A percentile compares a stretch with the other conserved stretches of the same genome.
phyloP scores from a whole-genome alignment of 768 basidiomycete genomes.

The Kwoniella sp. region DNA sequence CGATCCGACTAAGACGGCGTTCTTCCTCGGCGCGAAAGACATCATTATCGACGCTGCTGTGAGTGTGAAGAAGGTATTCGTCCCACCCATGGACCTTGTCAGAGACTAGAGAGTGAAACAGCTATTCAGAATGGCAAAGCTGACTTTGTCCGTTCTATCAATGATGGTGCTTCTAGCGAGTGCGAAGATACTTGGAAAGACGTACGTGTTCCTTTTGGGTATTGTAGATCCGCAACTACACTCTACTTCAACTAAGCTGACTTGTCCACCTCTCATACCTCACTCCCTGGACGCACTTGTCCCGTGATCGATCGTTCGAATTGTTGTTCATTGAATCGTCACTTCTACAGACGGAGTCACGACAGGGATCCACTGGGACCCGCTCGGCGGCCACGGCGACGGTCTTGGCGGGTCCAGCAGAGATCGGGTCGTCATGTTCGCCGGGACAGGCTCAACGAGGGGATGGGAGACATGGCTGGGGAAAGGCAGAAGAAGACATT shows the following conservation, averaged over 20 bases:
- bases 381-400: conserved; percentile 49
- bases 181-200: conserved; percentile 71
- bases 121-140: background rate
- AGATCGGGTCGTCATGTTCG: conserved; percentile 46
- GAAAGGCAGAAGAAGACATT: conserved; percentile 20
- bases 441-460: conserved; percentile 40
- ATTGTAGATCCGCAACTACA: background rate
- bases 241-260: too few species aligned
- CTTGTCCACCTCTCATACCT: too few species aligned
- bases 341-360: conserved; percentile 61
- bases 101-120: background rate
- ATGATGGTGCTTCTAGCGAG: conserved; percentile 60
- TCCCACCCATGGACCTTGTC: background rate
- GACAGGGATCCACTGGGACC: conserved; percentile 67
- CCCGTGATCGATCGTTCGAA: too few species aligned
- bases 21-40: conserved; percentile 82
- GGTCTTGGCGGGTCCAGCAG: conserved; percentile 45
- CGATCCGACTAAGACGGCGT: conserved; percentile 68
- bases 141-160: background rate
- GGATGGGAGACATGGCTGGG: conserved; percentile 33
- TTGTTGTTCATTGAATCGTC: conserved; percentile 53
- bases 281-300: too few species aligned
- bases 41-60: conserved; percentile 75
- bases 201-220: conserved; percentile 61
- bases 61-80: conserved; percentile 10